Evolutionary conservation across 176 grass and related monocot genomes (phyloP).

Genomic region (Neostapfia colusana): DNA sequence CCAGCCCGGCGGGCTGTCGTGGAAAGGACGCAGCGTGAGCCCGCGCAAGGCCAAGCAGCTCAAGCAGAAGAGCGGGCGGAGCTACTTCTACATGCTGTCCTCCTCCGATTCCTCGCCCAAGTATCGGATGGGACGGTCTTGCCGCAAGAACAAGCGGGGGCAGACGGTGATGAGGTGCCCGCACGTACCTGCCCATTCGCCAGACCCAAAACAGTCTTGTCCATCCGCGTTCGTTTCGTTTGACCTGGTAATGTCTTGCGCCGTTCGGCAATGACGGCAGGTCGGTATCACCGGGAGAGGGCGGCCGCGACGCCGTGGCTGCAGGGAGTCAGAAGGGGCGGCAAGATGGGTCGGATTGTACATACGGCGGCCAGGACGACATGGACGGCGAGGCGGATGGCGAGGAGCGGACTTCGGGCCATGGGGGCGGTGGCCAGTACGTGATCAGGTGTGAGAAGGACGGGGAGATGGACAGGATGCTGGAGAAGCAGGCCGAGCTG

Average conservation of each 20-base stretch:
- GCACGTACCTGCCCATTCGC: background rate
- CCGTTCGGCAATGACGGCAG: constrained; percentile 44
- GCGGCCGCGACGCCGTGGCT: background rate
- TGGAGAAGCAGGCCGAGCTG: constrained; percentile 84
- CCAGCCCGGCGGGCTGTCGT: constrained; percentile 66
- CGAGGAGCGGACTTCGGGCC: constrained; percentile 38
- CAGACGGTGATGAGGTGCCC: constrained; percentile 52
- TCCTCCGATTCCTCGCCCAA: constrained; percentile 67
- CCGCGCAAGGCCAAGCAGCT: constrained; percentile 67
- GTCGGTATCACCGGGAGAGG: constrained; percentile 29
- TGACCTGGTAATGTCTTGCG: background rate
- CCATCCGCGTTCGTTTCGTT: background rate
- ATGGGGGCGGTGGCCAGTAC: constrained; percentile 31
- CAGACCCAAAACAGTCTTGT: background rate
- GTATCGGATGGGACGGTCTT: constrained; percentile 82
- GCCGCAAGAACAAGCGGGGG: constrained; percentile 79
- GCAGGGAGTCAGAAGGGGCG: constrained; percentile 16
- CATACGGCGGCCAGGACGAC: constrained; percentile 23
- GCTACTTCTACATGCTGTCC: constrained; percentile 48
- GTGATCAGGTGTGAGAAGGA: constrained; percentile 43
- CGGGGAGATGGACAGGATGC: constrained; percentile 75
- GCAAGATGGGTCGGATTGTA: constrained; percentile 15
- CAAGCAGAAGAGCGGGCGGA: constrained; percentile 50
- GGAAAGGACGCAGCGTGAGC: constrained; percentile 80
- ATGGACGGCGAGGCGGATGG: constrained; percentile 48